Base-by-base conservation (phyloP, 345 rosid species). In the Camelina laxa region DNA sequence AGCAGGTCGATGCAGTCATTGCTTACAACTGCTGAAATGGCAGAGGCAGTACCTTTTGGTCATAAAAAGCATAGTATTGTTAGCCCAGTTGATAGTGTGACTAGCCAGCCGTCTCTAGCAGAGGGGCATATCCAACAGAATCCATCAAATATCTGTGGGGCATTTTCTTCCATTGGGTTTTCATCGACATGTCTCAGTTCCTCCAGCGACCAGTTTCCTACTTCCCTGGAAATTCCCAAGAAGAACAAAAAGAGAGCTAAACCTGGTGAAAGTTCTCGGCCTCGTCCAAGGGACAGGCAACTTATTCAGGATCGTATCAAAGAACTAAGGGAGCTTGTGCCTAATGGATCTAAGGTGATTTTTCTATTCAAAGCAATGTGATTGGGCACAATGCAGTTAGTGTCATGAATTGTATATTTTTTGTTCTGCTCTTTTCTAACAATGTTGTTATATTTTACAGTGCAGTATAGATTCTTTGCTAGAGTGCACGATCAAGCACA, bases 251-350 rank as follows among this genome's bases (percentile, higher is more conserved):
- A 83, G 84, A 88, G 91, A 84, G 85, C 92, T 60, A 91, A 84
- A 82, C 90, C 93, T 45, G 96, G 92, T 75, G 99, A 94, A 84
- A 88, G 81, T 71, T 82, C 80, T 75, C 87, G 96, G 82, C 96
- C 99, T 63, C 85, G 99, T 58, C 99, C 99, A 65, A 90, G 97
- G 81, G 99, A 94, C 78, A 87, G 99, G 47, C 99, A 94, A 76
- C 84, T 91, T 74, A 94, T 94, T 80, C 99, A 94, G 68, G 99
- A 94, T 85, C 88, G 97, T 53, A 86, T 94, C 42, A 94, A 94
- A 86, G 97, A 94, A 85, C 86, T 94, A 67, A 82, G 99, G 70
- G 99, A 90, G 70, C 90, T 94, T 77, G 99, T 94, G 45, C 99
- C 97, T 4, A 91, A 83, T 81, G 97, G 97, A 56, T 87, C 96